These are phyloP conservation scores for Debaryomyces castellii DNA, from an alignment of 805 yeast genomes.

Conservation along the genomic window DNA sequence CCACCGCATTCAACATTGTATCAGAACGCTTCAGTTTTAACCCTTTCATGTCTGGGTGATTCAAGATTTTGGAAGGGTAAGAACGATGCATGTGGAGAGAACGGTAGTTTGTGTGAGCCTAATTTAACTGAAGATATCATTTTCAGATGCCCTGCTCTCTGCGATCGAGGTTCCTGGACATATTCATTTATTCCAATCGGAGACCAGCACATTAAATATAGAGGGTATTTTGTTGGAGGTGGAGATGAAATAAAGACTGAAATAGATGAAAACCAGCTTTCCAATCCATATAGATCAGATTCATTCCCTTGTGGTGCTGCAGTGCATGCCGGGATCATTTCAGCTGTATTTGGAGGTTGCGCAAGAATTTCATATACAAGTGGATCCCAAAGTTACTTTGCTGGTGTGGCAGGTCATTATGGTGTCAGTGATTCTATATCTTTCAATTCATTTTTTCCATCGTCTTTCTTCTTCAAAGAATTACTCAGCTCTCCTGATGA, in stretches of 20 bases:
- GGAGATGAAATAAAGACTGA: constrained; percentile 35
- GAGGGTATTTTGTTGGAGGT: constrained; percentile 78
- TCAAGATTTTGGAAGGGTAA: constrained; percentile 69
- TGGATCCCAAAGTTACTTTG: constrained; percentile 45
- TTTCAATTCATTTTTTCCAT: constrained; percentile 74
- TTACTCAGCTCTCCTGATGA: constrained; percentile 15
- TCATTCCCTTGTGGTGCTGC: constrained; percentile 91
- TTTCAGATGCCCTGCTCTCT: constrained; percentile 84
- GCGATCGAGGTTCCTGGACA: constrained; percentile 75
- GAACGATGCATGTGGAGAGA: constrained; percentile 71
- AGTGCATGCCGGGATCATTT: constrained; percentile 76
- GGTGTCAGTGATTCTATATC: constrained; percentile 54
- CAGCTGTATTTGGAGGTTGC: constrained; percentile 78
- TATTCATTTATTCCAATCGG: constrained; percentile 79
- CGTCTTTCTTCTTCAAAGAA: constrained; percentile 62
- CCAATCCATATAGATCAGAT: constrained; percentile 80
- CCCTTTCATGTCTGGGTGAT: constrained; percentile 50
- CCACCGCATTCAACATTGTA: constrained; percentile 32
- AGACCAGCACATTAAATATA: constrained; percentile 59
- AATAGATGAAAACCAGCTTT: constrained; percentile 24
- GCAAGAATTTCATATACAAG: constrained; percentile 62
- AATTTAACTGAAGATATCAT: constrained; percentile 42
- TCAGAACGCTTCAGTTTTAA: constrained; percentile 28
- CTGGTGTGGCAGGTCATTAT: constrained; percentile 46
- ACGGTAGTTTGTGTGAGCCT: constrained; percentile 60